phyloP scores from a whole-genome alignment of 768 basidiomycete species.

The Leucocoprinus leucothites region DNA sequence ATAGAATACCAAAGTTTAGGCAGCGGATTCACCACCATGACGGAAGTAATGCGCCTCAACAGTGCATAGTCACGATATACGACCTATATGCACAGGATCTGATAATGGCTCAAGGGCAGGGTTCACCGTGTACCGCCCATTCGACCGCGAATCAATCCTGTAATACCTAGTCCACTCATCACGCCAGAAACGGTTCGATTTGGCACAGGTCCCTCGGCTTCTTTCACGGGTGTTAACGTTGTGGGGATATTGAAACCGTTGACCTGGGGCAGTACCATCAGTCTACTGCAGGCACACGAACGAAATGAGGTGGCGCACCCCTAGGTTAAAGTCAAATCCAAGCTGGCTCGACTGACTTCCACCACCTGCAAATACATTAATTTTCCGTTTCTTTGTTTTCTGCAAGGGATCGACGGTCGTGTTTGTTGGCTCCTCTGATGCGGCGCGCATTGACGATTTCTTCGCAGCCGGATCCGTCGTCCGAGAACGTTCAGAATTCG shows the following conservation, averaged over 20 bases:
- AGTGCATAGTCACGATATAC: no score
- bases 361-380: conserved; percentile 53
- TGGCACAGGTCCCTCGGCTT: conserved; percentile 29
- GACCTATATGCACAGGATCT: no score
- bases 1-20: no score
- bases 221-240: conserved; percentile 63
- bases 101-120: neutral
- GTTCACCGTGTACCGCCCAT: conserved; percentile 2
- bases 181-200: conserved; percentile 20
- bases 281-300: neutral
- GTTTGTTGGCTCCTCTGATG: conserved; percentile 23
- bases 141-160: neutral
- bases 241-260: conserved; percentile 61
- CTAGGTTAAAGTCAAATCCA: conserved; percentile 28
- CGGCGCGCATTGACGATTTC: conserved; percentile 19
- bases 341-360: conserved; percentile 38
- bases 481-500: conserved; percentile 20
- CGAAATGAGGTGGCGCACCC: conserved; percentile 23
- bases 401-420: conserved; percentile 26
- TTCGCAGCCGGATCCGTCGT: conserved; percentile 17
- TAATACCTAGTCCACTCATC: conserved; percentile 12
- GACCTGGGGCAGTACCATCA: conserved; percentile 19
- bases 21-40: no score
- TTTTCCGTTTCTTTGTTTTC: conserved; percentile 71
- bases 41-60: no score